Evolutionary conservation across 371 early-diverging fungal species (phyloP).

Genomic region (Mortierella sp.): DNA sequence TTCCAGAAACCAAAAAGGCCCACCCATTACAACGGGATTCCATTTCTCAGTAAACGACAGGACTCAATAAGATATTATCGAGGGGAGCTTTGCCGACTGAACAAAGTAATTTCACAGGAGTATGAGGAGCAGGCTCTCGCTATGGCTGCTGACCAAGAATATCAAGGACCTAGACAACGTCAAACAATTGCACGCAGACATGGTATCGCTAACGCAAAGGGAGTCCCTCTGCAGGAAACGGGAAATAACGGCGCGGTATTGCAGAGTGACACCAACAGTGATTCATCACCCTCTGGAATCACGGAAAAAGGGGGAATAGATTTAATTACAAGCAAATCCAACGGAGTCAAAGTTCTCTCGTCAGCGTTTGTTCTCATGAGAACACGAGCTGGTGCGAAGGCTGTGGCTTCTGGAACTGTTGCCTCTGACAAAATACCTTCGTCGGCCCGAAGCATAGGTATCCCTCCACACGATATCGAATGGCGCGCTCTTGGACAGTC

Average conservation of each 20-base stretch:
- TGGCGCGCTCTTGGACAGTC: slow-evolving; percentile 33
- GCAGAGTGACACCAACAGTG: neutral
- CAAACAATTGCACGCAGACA: neutral
- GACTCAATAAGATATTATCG: slow-evolving; percentile 47
- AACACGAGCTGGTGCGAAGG: slow-evolving; percentile 23
- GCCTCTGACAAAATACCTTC: slow-evolving; percentile 12
- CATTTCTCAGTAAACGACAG: slow-evolving; percentile 33
- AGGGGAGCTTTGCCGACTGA: slow-evolving; percentile 34
- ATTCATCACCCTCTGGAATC: neutral
- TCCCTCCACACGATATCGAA: slow-evolving; percentile 28
- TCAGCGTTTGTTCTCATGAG: slow-evolving; percentile 34
- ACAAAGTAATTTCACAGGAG: slow-evolving; percentile 27
- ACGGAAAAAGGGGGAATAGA: neutral
- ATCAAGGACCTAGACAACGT: neutral
- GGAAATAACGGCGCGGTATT: too few relatives aligned
- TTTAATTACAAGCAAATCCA: neutral
- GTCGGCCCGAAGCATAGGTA: slow-evolving; percentile 8
- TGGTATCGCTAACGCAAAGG: too few relatives aligned
- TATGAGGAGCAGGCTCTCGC: slow-evolving; percentile 11
- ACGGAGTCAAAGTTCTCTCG: slow-evolving; percentile 4
- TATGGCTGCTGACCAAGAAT: slow-evolving; percentile 14
- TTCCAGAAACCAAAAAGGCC: slow-evolving; percentile 32
- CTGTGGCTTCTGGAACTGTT: slow-evolving; percentile 7
- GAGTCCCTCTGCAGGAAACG: too few relatives aligned
- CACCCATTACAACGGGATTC: slow-evolving; percentile 26